These are phyloP conservation scores for Scytalidium sp. DNA, from an alignment of 2,329 filamentous ascomycete species.

Conservation along the genomic window DNA sequence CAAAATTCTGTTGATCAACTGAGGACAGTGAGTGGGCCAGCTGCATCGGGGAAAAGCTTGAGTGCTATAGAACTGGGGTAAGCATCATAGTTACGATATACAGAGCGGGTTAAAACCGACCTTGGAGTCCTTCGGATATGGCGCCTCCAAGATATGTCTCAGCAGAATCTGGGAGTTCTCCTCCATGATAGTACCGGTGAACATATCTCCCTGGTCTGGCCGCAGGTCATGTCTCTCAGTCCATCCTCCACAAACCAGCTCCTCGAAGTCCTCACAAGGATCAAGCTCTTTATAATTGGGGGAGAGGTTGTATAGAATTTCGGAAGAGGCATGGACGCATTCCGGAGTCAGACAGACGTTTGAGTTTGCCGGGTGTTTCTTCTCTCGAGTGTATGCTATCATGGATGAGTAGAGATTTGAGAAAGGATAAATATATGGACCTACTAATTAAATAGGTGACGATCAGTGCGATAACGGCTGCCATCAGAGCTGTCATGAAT, in stretches of 20 bases:
- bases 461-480: constrained; percentile 22
- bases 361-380: constrained; percentile 8
- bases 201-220: constrained; percentile 58
- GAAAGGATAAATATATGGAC: neutral
- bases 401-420: constrained; percentile 4
- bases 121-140: constrained; percentile 43
- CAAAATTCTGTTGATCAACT: constrained; percentile 60
- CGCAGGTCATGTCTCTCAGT: constrained; percentile 61
- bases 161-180: constrained; percentile 58
- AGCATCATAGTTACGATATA: constrained; percentile 4
- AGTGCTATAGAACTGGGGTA: constrained; percentile 36
- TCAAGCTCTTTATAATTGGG: constrained; percentile 61
- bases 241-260: constrained; percentile 67
- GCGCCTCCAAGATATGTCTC: constrained; percentile 60
- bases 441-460: constrained; percentile 21
- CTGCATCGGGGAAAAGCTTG: constrained; percentile 43
- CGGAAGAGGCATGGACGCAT: constrained; percentile 61
- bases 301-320: constrained; percentile 59
- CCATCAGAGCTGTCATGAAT: constrained; percentile 18
- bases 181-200: constrained; percentile 58
- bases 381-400: constrained; percentile 12
- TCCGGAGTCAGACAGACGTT: constrained; percentile 52
- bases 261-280: constrained; percentile 67
- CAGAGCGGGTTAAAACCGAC: constrained; percentile 19
- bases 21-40: constrained; percentile 34